Base-by-base conservation (phyloP, 1,284 basidiomycete species). In the Cystobasidium pallidum region DNA sequence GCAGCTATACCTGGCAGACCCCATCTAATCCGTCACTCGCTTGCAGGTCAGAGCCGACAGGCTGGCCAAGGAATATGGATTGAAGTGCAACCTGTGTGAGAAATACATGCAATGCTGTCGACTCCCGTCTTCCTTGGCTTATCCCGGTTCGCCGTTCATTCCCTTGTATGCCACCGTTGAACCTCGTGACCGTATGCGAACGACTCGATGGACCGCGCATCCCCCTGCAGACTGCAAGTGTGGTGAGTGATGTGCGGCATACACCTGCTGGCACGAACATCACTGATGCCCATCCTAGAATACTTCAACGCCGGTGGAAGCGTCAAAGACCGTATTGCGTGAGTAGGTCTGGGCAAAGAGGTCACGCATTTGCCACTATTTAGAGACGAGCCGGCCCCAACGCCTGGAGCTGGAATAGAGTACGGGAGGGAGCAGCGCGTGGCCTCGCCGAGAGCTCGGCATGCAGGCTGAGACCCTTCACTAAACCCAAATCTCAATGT, bases 251-350 rank as follows among this genome's bases (percentile, higher is more conserved):
- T 41, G 55, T n/a, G 55, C 34, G 39, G 61, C 45, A 54, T 36
- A 45, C 7, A 39, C 41, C 2, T 10, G 17, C 51, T 49, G 28
- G 32, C n/a, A 34, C 67, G 30, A 74, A 93, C 90, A 96, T 79
- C 94, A 86, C 34, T 97, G 97, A 82, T 85, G 90, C 57, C 28
- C 28, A 1, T 3, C 6, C 1, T 34, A 71, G 95, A 99, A 79
- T 96, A 87, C 81, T 87, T 91, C 78, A 95, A 92, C 28, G 89
- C 88, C 1, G 95, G 95, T 13, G 95, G 95, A 0, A 93, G 91
- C 3, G 90, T 97, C 75, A 99, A 99, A 83, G 95, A 98, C 80
- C 85, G 94, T 73, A 96, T 97, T 74, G 93, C 92, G 71, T 71
- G 26, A 45, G 73, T 71, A 13, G 3, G 1, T 36, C 17, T 2